phyloP scores from a whole-genome alignment of 352 stramenopile species.

The Blastocystis hominis region DNA sequence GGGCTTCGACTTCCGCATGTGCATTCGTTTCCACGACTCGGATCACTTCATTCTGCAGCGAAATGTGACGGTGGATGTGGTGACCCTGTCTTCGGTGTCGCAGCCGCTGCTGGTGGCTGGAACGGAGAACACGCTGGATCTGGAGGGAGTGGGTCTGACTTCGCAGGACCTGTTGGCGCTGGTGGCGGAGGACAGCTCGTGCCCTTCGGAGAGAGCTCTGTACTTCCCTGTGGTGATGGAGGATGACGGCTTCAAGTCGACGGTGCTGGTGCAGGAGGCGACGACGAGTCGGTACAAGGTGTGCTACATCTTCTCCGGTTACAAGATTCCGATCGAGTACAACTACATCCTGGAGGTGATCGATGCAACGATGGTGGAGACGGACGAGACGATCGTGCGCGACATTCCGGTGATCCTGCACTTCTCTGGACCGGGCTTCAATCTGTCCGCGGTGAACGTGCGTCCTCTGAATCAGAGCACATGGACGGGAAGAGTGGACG shows the following conservation, averaged over 20 bases:
- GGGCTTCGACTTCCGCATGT: slow-evolving; percentile 19
- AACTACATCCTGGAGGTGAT: slow-evolving; percentile 29
- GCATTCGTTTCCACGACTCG: background rate
- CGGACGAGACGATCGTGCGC: slow-evolving; percentile 1
- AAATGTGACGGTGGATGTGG: slow-evolving; percentile 54
- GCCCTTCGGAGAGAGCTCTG: background rate
- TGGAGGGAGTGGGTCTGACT: slow-evolving; percentile 33
- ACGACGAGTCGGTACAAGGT: slow-evolving; percentile 29
- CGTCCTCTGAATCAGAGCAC: background rate
- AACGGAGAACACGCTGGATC: slow-evolving; percentile 1
- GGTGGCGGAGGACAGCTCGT: background rate
- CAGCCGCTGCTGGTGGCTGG: background rate
- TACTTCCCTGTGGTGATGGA: slow-evolving; percentile 25
- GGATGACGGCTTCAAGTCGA: background rate
- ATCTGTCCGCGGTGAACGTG: background rate
- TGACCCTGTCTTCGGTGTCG: background rate
- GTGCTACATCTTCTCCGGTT: slow-evolving; percentile 19
- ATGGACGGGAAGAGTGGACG: background rate
- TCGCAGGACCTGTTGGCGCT: background rate
- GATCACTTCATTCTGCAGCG: slow-evolving; percentile 14
- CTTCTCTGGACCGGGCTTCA: slow-evolving; percentile 18
- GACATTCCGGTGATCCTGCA: background rate
- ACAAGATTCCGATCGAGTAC: background rate
- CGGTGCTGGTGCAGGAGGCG: background rate
- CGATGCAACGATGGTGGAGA: background rate